A percentile compares a stretch with the other conserved stretches of the same genome.
Conservation (phyloP, 345 rosid species). For the Citrus glauca region DNA sequence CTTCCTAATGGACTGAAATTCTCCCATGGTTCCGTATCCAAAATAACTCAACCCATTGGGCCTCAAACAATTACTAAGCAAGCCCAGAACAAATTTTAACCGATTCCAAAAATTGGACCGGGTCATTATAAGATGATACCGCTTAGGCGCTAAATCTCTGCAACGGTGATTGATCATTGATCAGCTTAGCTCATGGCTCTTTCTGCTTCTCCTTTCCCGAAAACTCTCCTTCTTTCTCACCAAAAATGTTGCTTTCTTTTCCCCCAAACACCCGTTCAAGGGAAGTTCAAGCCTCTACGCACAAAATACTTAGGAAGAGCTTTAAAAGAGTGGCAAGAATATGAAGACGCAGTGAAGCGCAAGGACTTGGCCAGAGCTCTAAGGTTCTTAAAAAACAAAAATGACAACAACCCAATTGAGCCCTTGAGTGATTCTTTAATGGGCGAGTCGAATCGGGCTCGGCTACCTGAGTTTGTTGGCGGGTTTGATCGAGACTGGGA, state of each 20-base stretch:
- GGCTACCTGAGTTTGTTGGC: constrained; percentile 29
- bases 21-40: too few relatives aligned
- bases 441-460: constrained; percentile 17
- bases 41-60: neutral
- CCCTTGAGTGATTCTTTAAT: constrained; percentile 10
- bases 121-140: neutral
- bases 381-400: constrained; percentile 47
- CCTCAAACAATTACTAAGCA: neutral
- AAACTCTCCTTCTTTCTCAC: neutral
- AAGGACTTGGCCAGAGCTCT: constrained; percentile 88
- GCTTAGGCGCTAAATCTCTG: neutral
- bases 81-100: neutral
- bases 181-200: neutral
- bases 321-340: constrained; percentile 72
- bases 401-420: constrained; percentile 14
- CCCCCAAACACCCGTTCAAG: constrained; percentile 4
- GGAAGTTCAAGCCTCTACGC: neutral
- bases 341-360: constrained; percentile 79
- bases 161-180: neutral
- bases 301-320: constrained; percentile 29
- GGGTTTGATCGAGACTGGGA: constrained; percentile 64
- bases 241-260: constrained; percentile 2
- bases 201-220: neutral
- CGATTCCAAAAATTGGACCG: neutral
- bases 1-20: neutral